phyloP scores from a whole-genome alignment of 2,329 filamentous ascomycete species.

The Ascochyta rabiei region DNA sequence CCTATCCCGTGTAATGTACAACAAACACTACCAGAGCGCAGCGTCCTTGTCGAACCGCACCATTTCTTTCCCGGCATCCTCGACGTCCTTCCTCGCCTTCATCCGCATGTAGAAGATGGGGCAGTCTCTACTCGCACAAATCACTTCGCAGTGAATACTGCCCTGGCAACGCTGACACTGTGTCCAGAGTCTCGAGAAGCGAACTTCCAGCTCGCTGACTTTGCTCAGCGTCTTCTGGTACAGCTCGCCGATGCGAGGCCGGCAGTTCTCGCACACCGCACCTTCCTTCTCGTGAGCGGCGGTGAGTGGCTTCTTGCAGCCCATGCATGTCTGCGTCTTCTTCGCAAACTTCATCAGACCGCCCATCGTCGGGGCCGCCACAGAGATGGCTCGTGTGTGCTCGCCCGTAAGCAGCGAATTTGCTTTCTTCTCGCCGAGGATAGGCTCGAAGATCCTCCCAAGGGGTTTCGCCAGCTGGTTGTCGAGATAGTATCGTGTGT shows the following conservation, averaged over 20 bases:
- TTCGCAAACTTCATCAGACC: conserved; percentile 98
- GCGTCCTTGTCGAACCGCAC: conserved; percentile 86
- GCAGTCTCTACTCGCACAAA: conserved; percentile 94
- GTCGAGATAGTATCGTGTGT: conserved; percentile 98
- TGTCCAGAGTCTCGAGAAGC: conserved; percentile 93
- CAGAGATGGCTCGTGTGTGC: conserved; percentile 92
- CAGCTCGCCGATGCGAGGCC: conserved; percentile 83
- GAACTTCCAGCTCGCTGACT: conserved; percentile 88
- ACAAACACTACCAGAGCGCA: conserved; percentile 63
- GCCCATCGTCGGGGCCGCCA: conserved; percentile 87
- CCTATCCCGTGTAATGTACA: background rate
- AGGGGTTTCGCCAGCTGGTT: conserved; percentile 97
- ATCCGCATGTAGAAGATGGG: conserved; percentile 99
- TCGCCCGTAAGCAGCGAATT: conserved; percentile 85
- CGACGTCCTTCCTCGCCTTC: conserved; percentile 99
- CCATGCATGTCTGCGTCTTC: conserved; percentile 98
- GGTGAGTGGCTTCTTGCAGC: conserved; percentile 93
- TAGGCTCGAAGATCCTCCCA: conserved; percentile 95
- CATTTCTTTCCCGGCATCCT: conserved; percentile 91
- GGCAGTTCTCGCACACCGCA: conserved; percentile 87
- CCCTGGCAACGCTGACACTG: conserved; percentile 98
- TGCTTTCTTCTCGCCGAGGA: conserved; percentile 91
- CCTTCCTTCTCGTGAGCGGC: conserved; percentile 79
- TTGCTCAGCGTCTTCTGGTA: conserved; percentile 91
- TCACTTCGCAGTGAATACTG: conserved; percentile 97